A percentile compares a stretch with the other conserved stretches of the same genome.
Conservation (phyloP, 257 asterid genomes). For the Solanum medicagineum region DNA sequence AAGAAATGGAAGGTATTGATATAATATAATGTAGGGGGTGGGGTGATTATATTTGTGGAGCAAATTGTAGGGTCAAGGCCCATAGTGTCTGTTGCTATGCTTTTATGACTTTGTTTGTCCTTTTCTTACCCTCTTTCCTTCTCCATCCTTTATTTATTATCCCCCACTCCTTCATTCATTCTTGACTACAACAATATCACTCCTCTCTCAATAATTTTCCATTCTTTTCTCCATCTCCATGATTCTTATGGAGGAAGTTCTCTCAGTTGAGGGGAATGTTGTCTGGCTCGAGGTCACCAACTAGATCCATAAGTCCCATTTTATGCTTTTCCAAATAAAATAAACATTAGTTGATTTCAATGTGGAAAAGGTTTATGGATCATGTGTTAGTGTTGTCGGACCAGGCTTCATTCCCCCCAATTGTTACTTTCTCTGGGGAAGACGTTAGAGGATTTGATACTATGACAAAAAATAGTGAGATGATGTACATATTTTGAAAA, state of each 20-base stretch:
- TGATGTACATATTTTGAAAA: background rate
- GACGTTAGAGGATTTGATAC: background rate
- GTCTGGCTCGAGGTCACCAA: constrained; percentile 88
- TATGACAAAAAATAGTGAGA: background rate
- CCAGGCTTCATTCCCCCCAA: constrained; percentile 99
- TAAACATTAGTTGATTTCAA: background rate
- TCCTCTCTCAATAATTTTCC: background rate
- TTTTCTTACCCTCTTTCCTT: constrained; percentile 18
- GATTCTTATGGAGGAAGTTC: background rate
- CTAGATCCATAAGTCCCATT: constrained; percentile 21
- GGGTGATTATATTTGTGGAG: constrained; percentile 11
- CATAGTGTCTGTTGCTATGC: constrained; percentile 27
- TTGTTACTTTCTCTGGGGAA: constrained; percentile 24
- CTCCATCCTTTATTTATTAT: constrained; percentile 39
- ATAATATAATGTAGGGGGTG: background rate
- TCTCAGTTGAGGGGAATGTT: constrained; percentile 88
- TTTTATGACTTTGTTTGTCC: constrained; percentile 63
- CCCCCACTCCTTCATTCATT: background rate
- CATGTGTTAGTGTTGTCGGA: constrained; percentile 62
- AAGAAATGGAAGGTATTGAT: background rate
- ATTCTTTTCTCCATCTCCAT: no score
- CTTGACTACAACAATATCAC: background rate
- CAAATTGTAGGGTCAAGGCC: constrained; percentile 36
- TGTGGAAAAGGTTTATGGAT: constrained; percentile 2
- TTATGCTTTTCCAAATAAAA: background rate